Percentiles rank a stretch among this genome's conserved stretches.
These are phyloP conservation scores for Xylaria bambusicola DNA, from an alignment of 495 filamentous ascomycete genomes.

Conservation along the genomic window DNA sequence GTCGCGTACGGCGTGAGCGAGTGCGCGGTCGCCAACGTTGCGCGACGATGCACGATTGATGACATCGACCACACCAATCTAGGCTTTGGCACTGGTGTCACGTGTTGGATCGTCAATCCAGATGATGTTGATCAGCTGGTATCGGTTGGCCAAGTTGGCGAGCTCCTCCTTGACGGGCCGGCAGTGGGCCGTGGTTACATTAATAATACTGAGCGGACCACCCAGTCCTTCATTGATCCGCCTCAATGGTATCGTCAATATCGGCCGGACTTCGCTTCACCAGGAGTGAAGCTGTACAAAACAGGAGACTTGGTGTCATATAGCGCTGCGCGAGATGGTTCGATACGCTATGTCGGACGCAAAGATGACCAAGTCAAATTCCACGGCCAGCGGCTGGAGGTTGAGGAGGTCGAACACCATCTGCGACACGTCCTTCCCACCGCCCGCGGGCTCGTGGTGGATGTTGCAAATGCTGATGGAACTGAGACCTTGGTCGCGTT, in stretches of 20 bases:
- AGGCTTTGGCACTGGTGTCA: constrained; percentile 45
- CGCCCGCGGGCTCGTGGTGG: background rate
- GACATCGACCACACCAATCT: constrained; percentile 30
- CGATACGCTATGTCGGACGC: constrained; percentile 33
- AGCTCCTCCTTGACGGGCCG: constrained; percentile 40
- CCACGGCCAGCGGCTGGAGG: constrained; percentile 28
- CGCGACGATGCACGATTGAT: background rate
- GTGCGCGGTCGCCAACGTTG: constrained; percentile 1
- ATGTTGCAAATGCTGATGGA: constrained; percentile 1
- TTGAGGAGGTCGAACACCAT: constrained; percentile 25
- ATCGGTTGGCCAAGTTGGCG: constrained; percentile 41
- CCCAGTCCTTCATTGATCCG: constrained; percentile 34
- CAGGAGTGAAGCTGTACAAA: constrained; percentile 28
- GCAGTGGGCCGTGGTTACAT: constrained; percentile 37
- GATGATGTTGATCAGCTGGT: constrained; percentile 49
- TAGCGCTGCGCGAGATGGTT: constrained; percentile 51
- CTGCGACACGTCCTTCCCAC: constrained; percentile 37
- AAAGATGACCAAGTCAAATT: constrained; percentile 30
- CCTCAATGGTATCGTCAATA: constrained; percentile 39
- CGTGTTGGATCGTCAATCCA: constrained; percentile 54
- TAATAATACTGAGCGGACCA: constrained; percentile 30
- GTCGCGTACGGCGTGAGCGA: constrained; percentile 58
- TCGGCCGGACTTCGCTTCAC: constrained; percentile 29
- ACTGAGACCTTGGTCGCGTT: constrained; percentile 8
- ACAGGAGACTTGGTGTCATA: constrained; percentile 49